Conservation (phyloP, 208 protist species). For the Trypanosoma theileri region DNA sequence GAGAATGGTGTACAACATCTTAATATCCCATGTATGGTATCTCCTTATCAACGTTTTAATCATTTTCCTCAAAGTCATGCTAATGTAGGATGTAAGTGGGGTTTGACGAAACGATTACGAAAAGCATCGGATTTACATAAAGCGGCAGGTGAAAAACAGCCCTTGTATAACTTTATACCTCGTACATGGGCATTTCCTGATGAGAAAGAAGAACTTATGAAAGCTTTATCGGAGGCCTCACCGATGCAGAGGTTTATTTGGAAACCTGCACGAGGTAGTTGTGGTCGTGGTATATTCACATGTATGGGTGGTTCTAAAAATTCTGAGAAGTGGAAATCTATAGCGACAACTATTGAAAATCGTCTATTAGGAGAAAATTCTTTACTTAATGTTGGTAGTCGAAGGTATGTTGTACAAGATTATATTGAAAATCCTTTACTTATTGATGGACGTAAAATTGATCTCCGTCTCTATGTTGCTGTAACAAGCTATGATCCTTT, state of each 20-base stretch:
- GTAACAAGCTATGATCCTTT: constrained; percentile 92
- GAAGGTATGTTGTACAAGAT: constrained; percentile 90
- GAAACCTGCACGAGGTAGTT: constrained; percentile 90
- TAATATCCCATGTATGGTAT: constrained; percentile 23
- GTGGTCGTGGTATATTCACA: constrained; percentile 85
- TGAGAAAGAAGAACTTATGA: constrained; percentile 51
- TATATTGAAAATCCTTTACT: constrained; percentile 94
- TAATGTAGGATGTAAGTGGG: constrained; percentile 84
- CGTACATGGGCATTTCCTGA: constrained; percentile 83
- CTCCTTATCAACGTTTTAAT: constrained; percentile 72
- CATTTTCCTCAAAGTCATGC: constrained; percentile 84
- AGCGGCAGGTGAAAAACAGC: constrained; percentile 9
- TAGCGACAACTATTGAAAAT: constrained; percentile 65
- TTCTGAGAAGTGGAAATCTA: constrained; percentile 41
- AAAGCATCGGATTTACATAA: constrained; percentile 10
- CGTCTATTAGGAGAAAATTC: constrained; percentile 17
- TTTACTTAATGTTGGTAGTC: constrained; percentile 22
- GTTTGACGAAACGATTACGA: constrained; percentile 61
- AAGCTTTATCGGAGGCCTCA: constrained; percentile 38
- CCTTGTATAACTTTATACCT: constrained; percentile 64
- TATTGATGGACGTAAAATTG: constrained; percentile 93
- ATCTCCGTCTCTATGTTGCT: constrained; percentile 94
- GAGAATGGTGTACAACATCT: constrained; percentile 11
- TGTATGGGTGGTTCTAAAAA: constrained; percentile 49
- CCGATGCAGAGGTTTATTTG: constrained; percentile 70